Evolutionary conservation across 768 basidiomycete species (phyloP), one percentile per base, ranked within the genome.

Genomic region (Paxillus ammoniavirescens): DNA sequence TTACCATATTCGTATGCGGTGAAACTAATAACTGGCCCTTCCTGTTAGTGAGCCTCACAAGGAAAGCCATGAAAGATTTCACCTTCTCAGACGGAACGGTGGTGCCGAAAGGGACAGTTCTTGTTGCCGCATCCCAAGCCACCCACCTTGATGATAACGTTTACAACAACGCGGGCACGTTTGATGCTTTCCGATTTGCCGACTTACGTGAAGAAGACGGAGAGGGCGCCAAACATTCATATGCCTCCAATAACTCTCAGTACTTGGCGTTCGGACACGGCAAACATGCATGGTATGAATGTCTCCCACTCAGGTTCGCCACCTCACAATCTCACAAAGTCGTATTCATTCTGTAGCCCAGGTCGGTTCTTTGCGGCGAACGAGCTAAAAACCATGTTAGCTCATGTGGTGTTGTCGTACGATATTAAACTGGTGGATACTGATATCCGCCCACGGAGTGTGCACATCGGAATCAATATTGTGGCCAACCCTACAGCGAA

Each of bases 171-270:
- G 60, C 76, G 2, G 18, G 64, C 5, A 53, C 55, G 8, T 76
- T 83, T 55, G 73, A 79, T 35, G 73, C 74, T 0, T 79, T 77
- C 65, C 77, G 81, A 9, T 82, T 79, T 57, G 67, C 69, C 2
- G 61, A 69, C 13, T 66, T 72, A 53, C 60, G 68, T 52, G 68
- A 75, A 21, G 53, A 50, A 28, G 63, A 69, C 6, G 72, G 60
- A 5, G 74, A 74, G 23, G 53, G 52, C 14, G 57, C 55, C 9
- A 72, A 68, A 56, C 61, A 73, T 53, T 70, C 71, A 50, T 65
- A 72, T 50, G 67, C 68, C 30, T 65, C 70, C 13, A 68, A 72
- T 1, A 61, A 61, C 37, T 70, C 31, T 50, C 61, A 49, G 14
- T 75, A 62, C 50, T 47, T 75, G 23, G 51, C 65, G 3, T 78